These are phyloP conservation scores for Epithemia pelagica DNA, from an alignment of 108 stramenopile species.

Conservation along the genomic window DNA sequence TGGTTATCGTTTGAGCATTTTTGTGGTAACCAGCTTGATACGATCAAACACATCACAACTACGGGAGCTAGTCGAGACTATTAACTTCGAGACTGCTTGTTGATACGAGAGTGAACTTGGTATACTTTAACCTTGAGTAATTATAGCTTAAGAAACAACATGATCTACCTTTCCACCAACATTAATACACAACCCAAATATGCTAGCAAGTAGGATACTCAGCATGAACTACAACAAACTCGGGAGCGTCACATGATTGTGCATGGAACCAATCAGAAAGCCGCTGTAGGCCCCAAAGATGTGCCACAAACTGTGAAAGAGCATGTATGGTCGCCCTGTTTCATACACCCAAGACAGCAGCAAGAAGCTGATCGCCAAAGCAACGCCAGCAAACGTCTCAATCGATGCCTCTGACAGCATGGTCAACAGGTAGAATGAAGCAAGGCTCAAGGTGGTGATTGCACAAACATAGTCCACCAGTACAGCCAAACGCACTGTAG, in stretches of 20 bases:
- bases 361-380: conserved; percentile 40
- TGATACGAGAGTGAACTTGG: too few relatives aligned
- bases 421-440: conserved; percentile 32
- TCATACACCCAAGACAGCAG: conserved; percentile 74
- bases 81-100: too few relatives aligned
- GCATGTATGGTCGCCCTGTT: conserved; percentile 39
- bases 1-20: too few relatives aligned
- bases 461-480: conserved; percentile 71
- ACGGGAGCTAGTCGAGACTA: too few relatives aligned
- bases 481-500: conserved; percentile 55
- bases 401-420: conserved; percentile 4
- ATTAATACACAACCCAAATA: neutral
- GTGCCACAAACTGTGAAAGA: conserved; percentile 79
- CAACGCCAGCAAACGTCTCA: conserved; percentile 31
- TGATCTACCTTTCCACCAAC: too few relatives aligned
- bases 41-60: too few relatives aligned
- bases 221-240: neutral
- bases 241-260: conserved; percentile 12
- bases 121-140: too few relatives aligned
- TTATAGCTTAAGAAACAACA: neutral
- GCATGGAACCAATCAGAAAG: conserved; percentile 54
- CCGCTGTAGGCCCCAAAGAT: conserved; percentile 59
- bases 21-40: too few relatives aligned
- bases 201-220: neutral
- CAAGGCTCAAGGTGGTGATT: conserved; percentile 29